These are phyloP conservation scores for Colletotrichum phormii DNA, from an alignment of 2,329 filamentous ascomycete species.

Conservation along the genomic window DNA sequence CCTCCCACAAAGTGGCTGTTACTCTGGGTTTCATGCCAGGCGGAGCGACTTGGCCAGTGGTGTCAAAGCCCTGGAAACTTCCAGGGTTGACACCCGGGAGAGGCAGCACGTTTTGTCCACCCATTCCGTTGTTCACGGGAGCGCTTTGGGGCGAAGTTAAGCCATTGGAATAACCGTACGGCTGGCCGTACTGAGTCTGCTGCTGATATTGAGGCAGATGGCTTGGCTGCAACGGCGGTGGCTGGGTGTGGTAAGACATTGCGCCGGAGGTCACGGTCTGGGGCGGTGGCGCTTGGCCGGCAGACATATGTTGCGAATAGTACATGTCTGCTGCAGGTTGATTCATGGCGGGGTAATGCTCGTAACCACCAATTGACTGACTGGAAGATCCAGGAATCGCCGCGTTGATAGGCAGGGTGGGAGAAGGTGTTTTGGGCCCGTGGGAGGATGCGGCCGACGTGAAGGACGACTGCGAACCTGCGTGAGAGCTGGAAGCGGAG, in stretches of 20 bases:
- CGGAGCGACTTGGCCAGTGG: constrained; percentile 91
- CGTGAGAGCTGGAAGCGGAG: constrained; percentile 63
- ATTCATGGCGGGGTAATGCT: constrained; percentile 77
- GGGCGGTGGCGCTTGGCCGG: constrained; percentile 78
- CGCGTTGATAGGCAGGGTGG: constrained; percentile 68
- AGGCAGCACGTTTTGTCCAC: constrained; percentile 72
- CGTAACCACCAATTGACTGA: constrained; percentile 54
- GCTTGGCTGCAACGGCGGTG: constrained; percentile 78
- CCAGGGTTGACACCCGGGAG: constrained; percentile 70
- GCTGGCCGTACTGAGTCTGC: constrained; percentile 68
- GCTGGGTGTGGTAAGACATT: constrained; percentile 83
- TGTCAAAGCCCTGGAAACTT: constrained; percentile 75
- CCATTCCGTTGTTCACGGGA: constrained; percentile 77
- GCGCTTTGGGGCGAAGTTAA: constrained; percentile 82
- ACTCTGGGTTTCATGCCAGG: constrained; percentile 96
- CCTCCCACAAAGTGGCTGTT: constrained; percentile 97
- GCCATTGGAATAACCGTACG: constrained; percentile 80
- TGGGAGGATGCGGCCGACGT: constrained; percentile 67
- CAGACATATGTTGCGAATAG: constrained; percentile 83
- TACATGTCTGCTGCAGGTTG: constrained; percentile 86
- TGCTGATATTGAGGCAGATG: constrained; percentile 73
- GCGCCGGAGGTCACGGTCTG: constrained; percentile 81
- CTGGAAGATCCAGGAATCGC: constrained; percentile 54
- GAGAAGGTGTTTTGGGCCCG: constrained; percentile 83
- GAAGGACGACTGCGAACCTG: constrained; percentile 66